These are phyloP conservation scores for Globisporangium ultimum DNA, from an alignment of 352 stramenopile genomes.

Conservation along the genomic window DNA sequence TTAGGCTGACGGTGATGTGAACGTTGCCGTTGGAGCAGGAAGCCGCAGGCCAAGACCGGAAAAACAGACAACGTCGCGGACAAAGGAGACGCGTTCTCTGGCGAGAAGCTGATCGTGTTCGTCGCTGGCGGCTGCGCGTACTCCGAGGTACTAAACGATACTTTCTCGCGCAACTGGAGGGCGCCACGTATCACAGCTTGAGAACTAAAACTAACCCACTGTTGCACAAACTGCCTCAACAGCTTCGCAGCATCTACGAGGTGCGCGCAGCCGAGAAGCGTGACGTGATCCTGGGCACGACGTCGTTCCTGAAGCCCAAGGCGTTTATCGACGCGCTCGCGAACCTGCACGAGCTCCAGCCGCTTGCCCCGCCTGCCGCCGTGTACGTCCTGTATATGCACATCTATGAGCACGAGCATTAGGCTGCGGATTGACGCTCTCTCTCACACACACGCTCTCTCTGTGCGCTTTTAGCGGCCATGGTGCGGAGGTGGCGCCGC, in stretches of 20 bases:
- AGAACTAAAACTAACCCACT: background rate
- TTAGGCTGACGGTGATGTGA: background rate
- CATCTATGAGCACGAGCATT: background rate
- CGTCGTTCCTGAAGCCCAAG: constrained; percentile 61
- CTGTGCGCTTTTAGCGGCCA: constrained; percentile 21
- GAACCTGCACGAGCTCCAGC: constrained; percentile 57
- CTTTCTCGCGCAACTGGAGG: no score
- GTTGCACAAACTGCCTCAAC: background rate
- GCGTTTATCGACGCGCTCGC: constrained; percentile 56
- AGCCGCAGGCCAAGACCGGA: constrained; percentile 19
- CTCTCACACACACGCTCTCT: background rate
- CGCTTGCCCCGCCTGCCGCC: constrained; percentile 13
- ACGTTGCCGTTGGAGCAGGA: constrained; percentile 21
- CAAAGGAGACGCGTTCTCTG: constrained; percentile 45
- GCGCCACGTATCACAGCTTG: background rate
- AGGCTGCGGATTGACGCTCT: no score
- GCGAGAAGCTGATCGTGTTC: constrained; percentile 94
- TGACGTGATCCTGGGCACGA: constrained; percentile 68
- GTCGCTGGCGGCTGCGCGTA: constrained; percentile 93
- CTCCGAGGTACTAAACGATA: constrained; percentile 73
- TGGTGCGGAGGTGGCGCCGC: constrained; percentile 46
- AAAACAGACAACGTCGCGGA: constrained; percentile 31
- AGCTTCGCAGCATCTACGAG: constrained; percentile 84
- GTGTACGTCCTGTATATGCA: background rate
- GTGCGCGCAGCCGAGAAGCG: constrained; percentile 62